Conservation (phyloP, 2,329 filamentous ascomycete genomes). For the Fonsecaea pedrosoi region DNA sequence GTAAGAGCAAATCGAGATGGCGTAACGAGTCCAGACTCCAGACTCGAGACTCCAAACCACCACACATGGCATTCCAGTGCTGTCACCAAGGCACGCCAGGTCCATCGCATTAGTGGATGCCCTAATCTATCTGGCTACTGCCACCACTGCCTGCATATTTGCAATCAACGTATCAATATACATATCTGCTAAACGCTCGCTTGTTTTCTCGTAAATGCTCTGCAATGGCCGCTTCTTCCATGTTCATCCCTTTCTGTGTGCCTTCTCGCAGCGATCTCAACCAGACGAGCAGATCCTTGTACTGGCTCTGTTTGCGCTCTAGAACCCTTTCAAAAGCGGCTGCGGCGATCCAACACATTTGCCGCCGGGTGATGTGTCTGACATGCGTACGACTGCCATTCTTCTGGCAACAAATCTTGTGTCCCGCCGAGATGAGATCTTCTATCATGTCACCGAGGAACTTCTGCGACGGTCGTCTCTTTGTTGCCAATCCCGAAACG, state of each 20-base stretch:
- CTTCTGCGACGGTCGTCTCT: constrained; percentile 62
- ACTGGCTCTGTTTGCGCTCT: constrained; percentile 72
- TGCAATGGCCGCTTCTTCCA: constrained; percentile 23
- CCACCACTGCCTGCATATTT: background rate
- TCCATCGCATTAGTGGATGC: background rate
- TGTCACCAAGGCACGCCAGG: background rate
- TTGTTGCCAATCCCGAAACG: constrained; percentile 63
- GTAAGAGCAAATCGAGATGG: background rate
- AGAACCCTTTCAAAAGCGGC: constrained; percentile 74
- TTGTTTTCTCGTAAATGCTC: constrained; percentile 26
- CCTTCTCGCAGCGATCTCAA: constrained; percentile 56
- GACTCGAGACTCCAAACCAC: background rate
- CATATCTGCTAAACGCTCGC: constrained; percentile 33
- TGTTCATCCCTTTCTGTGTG: constrained; percentile 29
- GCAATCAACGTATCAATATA: constrained; percentile 32
- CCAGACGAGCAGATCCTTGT: constrained; percentile 71
- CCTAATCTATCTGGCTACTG: background rate
- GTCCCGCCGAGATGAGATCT: constrained; percentile 70
- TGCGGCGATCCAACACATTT: constrained; percentile 70
- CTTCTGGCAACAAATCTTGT: constrained; percentile 56
- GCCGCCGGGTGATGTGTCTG: constrained; percentile 59
- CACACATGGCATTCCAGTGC: background rate
- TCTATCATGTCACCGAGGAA: constrained; percentile 72
- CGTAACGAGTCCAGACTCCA: background rate
- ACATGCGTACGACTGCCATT: constrained; percentile 59